Conservation (phyloP, 345 rosid species). For the Balakata baccata region DNA sequence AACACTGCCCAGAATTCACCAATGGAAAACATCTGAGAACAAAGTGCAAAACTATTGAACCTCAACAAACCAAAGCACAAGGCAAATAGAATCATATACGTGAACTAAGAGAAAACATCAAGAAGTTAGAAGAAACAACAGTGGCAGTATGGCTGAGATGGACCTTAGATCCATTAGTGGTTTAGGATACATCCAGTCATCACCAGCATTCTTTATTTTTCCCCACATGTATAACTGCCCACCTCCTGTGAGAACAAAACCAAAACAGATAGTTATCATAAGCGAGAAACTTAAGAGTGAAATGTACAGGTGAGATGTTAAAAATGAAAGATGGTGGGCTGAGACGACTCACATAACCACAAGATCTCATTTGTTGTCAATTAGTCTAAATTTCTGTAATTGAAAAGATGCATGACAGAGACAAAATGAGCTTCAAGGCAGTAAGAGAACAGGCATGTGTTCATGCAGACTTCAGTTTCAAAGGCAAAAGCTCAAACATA, state of each 20-base stretch:
- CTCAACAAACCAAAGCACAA: not conserved
- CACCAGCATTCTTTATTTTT: constrained; percentile 81
- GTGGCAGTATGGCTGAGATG: constrained; percentile 6
- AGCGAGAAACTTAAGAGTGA: no score
- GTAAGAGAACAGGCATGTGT: not conserved
- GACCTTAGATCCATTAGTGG: constrained; percentile 98
- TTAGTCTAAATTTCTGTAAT: not conserved
- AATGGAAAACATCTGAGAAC: not conserved
- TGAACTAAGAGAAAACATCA: not conserved
- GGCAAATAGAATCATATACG: not conserved
- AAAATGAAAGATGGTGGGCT: no score
- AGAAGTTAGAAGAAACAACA: not conserved
- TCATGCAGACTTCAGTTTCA: not conserved
- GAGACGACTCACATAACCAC: no score
- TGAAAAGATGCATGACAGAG: not conserved
- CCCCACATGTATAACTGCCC: constrained; percentile 99
- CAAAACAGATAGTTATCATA: not conserved
- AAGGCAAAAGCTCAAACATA: not conserved
- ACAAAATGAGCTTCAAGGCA: not conserved
- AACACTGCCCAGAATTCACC: not conserved
- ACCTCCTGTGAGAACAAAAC: constrained; percentile 50
- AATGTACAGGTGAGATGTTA: no score
- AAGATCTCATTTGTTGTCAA: not conserved
- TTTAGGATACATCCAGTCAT: constrained; percentile 99
- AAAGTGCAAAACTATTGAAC: not conserved